Evolutionary conservation across 257 asterid genomes (phyloP).

Genomic region (Voacanga thouarsii): DNA sequence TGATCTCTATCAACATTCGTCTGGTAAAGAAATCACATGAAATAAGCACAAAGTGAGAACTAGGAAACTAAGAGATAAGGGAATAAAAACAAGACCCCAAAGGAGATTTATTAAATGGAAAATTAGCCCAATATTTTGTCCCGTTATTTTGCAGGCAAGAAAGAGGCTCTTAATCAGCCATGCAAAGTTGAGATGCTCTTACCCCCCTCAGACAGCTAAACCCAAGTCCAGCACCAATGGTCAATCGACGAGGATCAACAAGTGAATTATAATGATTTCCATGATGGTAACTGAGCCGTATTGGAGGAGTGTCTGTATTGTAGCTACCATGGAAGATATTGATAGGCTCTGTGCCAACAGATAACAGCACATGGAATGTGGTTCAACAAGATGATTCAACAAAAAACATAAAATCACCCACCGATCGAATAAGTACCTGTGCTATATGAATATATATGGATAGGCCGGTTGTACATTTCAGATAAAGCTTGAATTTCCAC

Average conservation of each 20-base stretch:
- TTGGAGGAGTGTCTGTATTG: conserved; percentile 79
- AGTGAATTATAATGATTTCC: conserved; percentile 97
- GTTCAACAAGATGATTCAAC: conserved; percentile 12
- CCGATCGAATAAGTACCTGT: conserved; percentile 50
- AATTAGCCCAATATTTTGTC: neutral
- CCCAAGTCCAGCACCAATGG: conserved; percentile 94
- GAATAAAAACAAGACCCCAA: neutral
- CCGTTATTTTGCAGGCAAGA: neutral
- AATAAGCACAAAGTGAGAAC: conserved; percentile 1
- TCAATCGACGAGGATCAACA: conserved; percentile 81
- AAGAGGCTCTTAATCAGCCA: neutral
- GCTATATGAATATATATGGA: conserved; percentile 90
- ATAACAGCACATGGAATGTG: conserved; percentile 8
- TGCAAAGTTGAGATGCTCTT: conserved; percentile 19
- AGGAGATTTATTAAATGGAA: neutral
- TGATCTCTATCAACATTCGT: conserved; percentile 69
- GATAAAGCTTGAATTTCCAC: conserved; percentile 92
- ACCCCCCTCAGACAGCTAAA: conserved; percentile 92
- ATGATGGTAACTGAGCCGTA: conserved; percentile 90
- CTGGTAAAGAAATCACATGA: conserved; percentile 37
- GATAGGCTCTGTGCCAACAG: conserved; percentile 66
- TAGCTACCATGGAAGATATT: conserved; percentile 94
- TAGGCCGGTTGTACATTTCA: conserved; percentile 98
- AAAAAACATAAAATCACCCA: conserved; percentile 7
- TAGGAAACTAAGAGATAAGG: neutral